Percentiles rank a stretch among this genome's conserved stretches.
phyloP scores from a whole-genome alignment of 2,329 filamentous ascomycete species.

The Xylariaceae sp. region DNA sequence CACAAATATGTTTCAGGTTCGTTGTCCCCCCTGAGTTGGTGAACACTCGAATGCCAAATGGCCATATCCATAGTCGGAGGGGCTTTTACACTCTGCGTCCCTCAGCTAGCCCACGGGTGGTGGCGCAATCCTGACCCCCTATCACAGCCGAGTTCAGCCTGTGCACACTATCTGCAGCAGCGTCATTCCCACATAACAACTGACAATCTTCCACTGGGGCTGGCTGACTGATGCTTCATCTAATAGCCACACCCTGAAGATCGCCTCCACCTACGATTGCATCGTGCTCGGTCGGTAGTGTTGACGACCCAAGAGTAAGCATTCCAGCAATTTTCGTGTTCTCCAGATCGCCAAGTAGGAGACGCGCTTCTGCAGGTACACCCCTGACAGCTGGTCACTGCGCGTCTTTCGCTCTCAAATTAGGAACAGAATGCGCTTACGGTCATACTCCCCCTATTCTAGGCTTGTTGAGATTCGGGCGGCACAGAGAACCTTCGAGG shows the following conservation, averaged over 20 bases:
- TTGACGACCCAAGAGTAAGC: constrained; percentile 77
- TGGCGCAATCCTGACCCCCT: constrained; percentile 1
- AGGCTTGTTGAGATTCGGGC: constrained; percentile 91
- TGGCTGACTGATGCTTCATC: constrained; percentile 15
- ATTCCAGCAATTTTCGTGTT: not conserved
- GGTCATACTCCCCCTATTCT: not conserved
- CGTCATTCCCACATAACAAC: no score
- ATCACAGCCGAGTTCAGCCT: constrained; percentile 1
- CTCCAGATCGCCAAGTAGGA: no score
- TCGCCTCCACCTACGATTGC: constrained; percentile 77
- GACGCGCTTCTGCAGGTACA: not conserved
- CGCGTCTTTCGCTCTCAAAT: not conserved
- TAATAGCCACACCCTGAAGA: constrained; percentile 42
- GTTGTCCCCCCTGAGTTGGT: constrained; percentile 9
- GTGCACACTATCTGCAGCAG: not conserved
- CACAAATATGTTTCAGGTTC: constrained; percentile 35
- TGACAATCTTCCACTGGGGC: not conserved
- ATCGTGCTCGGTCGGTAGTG: constrained; percentile 82
- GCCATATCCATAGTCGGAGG: not conserved
- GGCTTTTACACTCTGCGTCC: not conserved
- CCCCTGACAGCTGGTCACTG: not conserved
- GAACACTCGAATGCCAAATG: no score
- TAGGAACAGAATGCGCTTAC: constrained; percentile 10
- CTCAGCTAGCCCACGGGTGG: not conserved
- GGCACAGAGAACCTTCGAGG: constrained; percentile 94